phyloP scores from a whole-genome alignment of 2,329 filamentous ascomycete species.

The Phaeophleospora eucalypticola region DNA sequence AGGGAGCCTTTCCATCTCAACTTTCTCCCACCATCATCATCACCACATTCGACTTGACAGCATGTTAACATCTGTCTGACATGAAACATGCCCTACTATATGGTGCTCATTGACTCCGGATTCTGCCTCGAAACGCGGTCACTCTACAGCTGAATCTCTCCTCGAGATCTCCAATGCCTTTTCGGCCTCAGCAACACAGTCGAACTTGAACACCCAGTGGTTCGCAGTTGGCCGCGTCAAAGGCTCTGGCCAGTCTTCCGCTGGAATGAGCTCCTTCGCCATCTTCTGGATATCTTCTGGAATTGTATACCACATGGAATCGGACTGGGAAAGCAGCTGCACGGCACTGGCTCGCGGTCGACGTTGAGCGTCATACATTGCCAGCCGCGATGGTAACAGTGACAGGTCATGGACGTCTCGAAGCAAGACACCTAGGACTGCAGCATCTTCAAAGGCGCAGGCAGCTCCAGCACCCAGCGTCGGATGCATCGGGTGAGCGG shows the following conservation, averaged over 20 bases:
- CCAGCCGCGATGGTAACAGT: neutral
- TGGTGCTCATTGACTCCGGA: no score
- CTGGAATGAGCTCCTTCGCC: neutral
- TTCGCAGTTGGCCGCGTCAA: neutral
- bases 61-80: no score
- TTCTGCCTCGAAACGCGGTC: no score
- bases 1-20: neutral
- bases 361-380: constrained; percentile 3
- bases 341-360: neutral
- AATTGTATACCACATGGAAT: neutral
- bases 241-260: neutral
- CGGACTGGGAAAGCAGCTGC: neutral
- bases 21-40: neutral
- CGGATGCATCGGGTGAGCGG: constrained; percentile 9
- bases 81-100: no score
- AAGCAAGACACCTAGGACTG: constrained; percentile 1
- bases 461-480: constrained; percentile 2
- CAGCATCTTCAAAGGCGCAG: constrained; percentile 4
- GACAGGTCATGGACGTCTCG: neutral
- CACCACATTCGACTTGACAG: no score
- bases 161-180: neutral
- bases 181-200: neutral
- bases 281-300: constrained; percentile 1
- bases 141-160: neutral
- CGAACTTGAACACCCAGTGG: neutral